Evolutionary conservation across 148 eudicot species (phyloP), one percentile per base, ranked within the genome.

Genomic region (Limonium bicolor): DNA sequence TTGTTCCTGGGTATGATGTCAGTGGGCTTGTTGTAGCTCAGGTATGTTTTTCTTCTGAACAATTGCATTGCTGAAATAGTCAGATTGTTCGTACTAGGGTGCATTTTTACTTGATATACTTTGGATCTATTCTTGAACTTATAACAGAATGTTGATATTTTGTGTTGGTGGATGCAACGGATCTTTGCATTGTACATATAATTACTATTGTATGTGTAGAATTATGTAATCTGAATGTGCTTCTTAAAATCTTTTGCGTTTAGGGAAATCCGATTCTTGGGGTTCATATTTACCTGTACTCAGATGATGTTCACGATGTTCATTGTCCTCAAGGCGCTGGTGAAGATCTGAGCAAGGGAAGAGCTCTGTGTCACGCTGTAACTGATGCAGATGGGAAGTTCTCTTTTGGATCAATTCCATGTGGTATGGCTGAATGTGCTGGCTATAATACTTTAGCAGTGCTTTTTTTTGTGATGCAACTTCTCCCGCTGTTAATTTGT

Each of bases 241-340:
- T 42, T 4, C 3, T 20, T 39, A 18, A 6, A 18, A 40, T 38
- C 2, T 52, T 30, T 40, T 6, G 4, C 34, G 36, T 51, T 14
- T 46, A 92, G 99, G 99, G 95, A 45, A 85, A 85, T 59, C 99
- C 99, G 21, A 85, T 92, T 45, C 59, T 92, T 64, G 99, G 99
- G 41, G 95, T 92, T 69, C 86, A 92, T 45, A 66, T 85, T 48
- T 92, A 81, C 58, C 62, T 92, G 29, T 78, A 78, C 59, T 92
- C 99, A 23, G 80, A 86, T 43, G 94, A 85, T 65, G 73, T 81
- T 50, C 41, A 28, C 20, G 74, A 67, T 60, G 68, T 92, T 67
- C 64, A 81, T 20, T 92, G 99, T 46, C 88, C 82, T 40, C 78
- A 66, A 51, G 94, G 75, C 50, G 60, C 69, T 59, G 82, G 76